These are phyloP conservation scores for Umbellularia californica DNA, from an alignment of 164 flowering plant genomes.

Conservation along the genomic window DNA sequence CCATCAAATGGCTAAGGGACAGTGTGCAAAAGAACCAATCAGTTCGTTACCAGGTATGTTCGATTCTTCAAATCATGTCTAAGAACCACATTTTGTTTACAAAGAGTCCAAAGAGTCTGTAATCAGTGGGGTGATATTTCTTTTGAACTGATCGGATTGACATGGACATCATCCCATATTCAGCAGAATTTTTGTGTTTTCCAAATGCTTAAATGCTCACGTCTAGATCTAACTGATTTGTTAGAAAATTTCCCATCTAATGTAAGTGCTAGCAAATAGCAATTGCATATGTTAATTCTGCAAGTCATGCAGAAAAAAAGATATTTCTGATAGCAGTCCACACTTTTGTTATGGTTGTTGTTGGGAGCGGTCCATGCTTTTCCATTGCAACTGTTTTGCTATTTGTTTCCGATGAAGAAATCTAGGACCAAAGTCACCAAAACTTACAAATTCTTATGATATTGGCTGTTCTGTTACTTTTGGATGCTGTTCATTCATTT, in stretches of 20 bases:
- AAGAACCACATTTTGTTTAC: background rate
- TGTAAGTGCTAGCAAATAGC: background rate
- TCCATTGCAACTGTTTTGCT: too few species aligned
- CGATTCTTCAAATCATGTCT: background rate
- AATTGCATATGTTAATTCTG: too few species aligned
- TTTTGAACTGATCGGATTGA: background rate
- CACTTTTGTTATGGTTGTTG: too few species aligned
- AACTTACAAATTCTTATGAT: background rate
- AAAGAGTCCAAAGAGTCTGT: background rate
- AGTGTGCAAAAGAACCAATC: conserved; percentile 48
- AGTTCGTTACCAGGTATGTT: conserved; percentile 68
- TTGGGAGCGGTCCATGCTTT: too few species aligned
- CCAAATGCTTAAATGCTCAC: background rate
- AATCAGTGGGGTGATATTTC: background rate
- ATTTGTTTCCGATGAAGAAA: background rate
- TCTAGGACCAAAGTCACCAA: background rate
- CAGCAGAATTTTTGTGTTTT: too few species aligned
- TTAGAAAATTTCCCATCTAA: background rate
- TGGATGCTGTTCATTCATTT: background rate
- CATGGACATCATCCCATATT: background rate
- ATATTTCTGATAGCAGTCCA: too few species aligned
- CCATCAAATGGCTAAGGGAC: conserved; percentile 85
- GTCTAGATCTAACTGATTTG: background rate
- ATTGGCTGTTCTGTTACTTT: too few species aligned
- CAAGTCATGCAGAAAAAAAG: background rate